These are phyloP conservation scores for Naegleria lovaniensis DNA, from an alignment of 208 protist species.

Conservation along the genomic window DNA sequence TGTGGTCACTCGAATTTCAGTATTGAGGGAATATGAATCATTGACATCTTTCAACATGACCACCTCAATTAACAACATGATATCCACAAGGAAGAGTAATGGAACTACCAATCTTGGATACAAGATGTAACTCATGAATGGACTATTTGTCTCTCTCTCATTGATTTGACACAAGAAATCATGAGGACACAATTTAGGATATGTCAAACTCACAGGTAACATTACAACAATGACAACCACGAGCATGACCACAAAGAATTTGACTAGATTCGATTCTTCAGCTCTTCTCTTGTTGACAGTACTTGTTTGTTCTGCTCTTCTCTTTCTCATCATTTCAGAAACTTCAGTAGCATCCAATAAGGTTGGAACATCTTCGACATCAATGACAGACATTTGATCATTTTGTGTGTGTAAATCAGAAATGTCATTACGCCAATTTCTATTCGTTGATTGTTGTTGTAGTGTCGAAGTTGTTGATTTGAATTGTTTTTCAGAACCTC, in stretches of 20 bases:
- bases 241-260: not conserved
- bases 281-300: not conserved
- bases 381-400: not conserved
- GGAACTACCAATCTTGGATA: not conserved
- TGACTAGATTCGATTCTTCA: not conserved
- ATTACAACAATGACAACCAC: not conserved
- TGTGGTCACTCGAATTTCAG: not conserved
- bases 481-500: too few relatives aligned
- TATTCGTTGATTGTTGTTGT: not conserved
- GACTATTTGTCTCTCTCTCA: not conserved
- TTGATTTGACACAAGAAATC: not conserved
- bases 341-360: not conserved
- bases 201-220: not conserved
- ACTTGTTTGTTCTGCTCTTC: not conserved
- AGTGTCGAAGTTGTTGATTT: not conserved
- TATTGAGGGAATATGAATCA: not conserved
- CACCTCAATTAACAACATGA: not conserved
- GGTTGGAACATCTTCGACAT: not conserved
- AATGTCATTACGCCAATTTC: not conserved
- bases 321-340: not conserved
- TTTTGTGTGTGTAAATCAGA: not conserved
- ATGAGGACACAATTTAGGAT: not conserved
- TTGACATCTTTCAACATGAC: not conserved
- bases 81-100: not conserved
- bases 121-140: not conserved